Conservation (phyloP, 1,284 basidiomycete species). For the Peniophora sp. region DNA sequence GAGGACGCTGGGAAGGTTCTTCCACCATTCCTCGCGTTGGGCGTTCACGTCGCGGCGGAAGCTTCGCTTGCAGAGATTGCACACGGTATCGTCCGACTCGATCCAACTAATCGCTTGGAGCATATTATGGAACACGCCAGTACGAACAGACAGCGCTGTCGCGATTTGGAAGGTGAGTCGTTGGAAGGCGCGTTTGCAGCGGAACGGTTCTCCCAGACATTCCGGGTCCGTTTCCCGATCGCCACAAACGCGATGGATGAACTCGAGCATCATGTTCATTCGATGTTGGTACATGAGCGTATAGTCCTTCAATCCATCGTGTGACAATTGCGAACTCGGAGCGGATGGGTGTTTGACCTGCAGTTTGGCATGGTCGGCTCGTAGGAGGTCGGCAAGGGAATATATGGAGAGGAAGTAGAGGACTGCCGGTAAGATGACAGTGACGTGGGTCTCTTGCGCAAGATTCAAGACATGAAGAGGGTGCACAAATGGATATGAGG, state of each 20-base stretch:
- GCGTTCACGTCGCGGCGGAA: constrained; percentile 34
- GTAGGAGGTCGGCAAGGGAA: constrained; percentile 38
- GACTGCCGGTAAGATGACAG: constrained; percentile 41
- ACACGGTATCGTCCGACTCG: constrained; percentile 28
- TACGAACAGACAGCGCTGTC: constrained; percentile 43
- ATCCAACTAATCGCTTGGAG: constrained; percentile 38
- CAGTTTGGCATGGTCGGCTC: constrained; percentile 48
- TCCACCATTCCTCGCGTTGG: constrained; percentile 37
- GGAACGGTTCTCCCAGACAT: constrained; percentile 15
- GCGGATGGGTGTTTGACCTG: constrained; percentile 39
- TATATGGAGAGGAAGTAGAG: constrained; percentile 56
- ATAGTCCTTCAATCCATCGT: constrained; percentile 38
- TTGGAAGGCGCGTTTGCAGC: constrained; percentile 36
- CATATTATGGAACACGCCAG: constrained; percentile 48
- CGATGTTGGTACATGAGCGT: constrained; percentile 54
- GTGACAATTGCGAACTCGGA: constrained; percentile 35
- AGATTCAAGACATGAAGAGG: constrained; percentile 54
- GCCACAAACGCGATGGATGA: constrained; percentile 37
- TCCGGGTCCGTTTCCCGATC: constrained; percentile 18
- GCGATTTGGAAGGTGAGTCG: constrained; percentile 34
- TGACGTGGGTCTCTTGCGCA: constrained; percentile 43
- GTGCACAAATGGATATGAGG: constrained; percentile 52
- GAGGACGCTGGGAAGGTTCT: constrained; percentile 35
- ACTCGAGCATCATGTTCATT: constrained; percentile 40
- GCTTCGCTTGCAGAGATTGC: constrained; percentile 32